These are phyloP conservation scores for Talaromyces sp. DNA, from an alignment of 2,329 filamentous ascomycete species.

Conservation along the genomic window DNA sequence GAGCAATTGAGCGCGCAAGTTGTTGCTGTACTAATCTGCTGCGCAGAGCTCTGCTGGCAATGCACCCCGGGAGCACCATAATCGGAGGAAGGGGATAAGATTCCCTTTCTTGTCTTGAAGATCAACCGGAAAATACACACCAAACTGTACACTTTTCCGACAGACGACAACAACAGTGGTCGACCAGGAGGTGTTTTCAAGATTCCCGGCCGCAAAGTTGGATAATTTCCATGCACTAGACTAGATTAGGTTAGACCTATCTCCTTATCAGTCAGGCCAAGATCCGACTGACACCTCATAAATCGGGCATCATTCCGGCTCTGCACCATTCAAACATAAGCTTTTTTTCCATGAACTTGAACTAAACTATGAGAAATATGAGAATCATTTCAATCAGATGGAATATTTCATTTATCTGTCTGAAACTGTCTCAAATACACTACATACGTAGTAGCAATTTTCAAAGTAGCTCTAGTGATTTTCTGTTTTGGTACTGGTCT, in stretches of 20 bases:
- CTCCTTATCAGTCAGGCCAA: neutral
- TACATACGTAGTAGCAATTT: too few relatives aligned
- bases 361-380: too few relatives aligned
- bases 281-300: neutral
- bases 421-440: too few relatives aligned
- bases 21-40: constrained; percentile 16
- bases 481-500: too few relatives aligned
- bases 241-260: neutral
- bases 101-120: neutral
- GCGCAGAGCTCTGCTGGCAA: constrained; percentile 26
- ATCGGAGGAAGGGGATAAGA: neutral
- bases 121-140: neutral
- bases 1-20: constrained; percentile 2
- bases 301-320: constrained; percentile 7
- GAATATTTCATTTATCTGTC: too few relatives aligned
- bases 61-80: constrained; percentile 21
- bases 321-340: too few relatives aligned
- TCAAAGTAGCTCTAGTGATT: too few relatives aligned
- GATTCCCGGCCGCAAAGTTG: neutral
- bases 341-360: too few relatives aligned
- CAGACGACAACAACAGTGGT: neutral
- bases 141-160: neutral
- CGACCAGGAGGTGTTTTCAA: neutral
- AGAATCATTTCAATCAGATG: too few relatives aligned
- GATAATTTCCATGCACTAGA: neutral